Percentiles rank a stretch among this genome's conserved stretches.
Evolutionary conservation across 805 yeast genomes (phyloP).

Genomic region (Candida ulmi): DNA sequence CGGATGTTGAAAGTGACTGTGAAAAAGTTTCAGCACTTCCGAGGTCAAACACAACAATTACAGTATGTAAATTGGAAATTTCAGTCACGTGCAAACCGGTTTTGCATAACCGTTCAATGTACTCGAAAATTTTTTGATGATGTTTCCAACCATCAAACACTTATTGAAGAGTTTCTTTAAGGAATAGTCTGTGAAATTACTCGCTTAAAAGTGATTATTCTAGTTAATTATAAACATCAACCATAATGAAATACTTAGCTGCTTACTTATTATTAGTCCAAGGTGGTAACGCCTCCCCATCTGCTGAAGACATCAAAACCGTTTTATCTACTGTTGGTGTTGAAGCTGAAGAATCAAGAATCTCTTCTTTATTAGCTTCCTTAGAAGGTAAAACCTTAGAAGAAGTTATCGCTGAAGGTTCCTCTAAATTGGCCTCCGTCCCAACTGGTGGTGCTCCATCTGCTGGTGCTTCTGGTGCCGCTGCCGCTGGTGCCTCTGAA

Average conservation of each 20-base stretch:
- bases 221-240: constrained; percentile 23
- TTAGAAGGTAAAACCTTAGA: constrained; percentile 69
- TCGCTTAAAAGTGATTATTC: constrained; percentile 81
- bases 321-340: constrained; percentile 72
- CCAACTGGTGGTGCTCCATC: constrained; percentile 82
- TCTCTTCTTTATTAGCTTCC: constrained; percentile 64
- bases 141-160: not conserved
- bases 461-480: constrained; percentile 50
- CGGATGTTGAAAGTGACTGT: constrained; percentile 2
- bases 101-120: not conserved
- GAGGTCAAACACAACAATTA: not conserved
- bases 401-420: constrained; percentile 77
- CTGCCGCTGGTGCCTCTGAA: constrained; percentile 48
- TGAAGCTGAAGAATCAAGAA: constrained; percentile 75
- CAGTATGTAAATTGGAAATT: too few species aligned
- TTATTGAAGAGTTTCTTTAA: constrained; percentile 26
- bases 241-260: constrained; percentile 76
- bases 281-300: constrained; percentile 82
- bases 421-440: constrained; percentile 72
- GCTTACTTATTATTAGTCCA: constrained; percentile 86
- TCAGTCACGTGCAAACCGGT: not conserved
- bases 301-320: constrained; percentile 69
- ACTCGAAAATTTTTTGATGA: constrained; percentile 13
- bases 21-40: not conserved
- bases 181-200: constrained; percentile 70